These are phyloP conservation scores for Cornus controversa DNA, from an alignment of 148 eudicot genomes.

Conservation along the genomic window DNA sequence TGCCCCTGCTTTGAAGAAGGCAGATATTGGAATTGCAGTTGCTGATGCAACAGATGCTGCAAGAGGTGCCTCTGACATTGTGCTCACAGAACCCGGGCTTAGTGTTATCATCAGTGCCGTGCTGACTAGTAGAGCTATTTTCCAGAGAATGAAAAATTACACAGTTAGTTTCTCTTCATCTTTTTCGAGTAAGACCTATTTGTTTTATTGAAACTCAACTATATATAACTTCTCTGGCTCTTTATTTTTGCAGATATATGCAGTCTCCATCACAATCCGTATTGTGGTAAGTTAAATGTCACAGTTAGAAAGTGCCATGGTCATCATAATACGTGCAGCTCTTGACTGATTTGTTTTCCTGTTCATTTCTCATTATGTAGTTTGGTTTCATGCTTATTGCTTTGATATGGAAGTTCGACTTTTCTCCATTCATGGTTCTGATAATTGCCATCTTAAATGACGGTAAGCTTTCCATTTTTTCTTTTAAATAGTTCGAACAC, in stretches of 20 bases:
- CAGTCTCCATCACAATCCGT: slow-evolving; percentile 98
- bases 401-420: slow-evolving; percentile 91
- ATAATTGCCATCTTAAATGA: slow-evolving; percentile 96
- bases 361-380: slow-evolving; percentile 30
- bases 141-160: slow-evolving; percentile 98
- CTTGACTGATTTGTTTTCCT: neutral
- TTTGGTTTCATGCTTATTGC: slow-evolving; percentile 94
- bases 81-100: slow-evolving; percentile 93
- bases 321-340: neutral
- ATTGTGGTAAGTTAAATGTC: slow-evolving; percentile 72
- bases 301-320: neutral
- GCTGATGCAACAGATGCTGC: slow-evolving; percentile 99
- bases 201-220: neutral
- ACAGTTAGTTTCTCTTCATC: slow-evolving; percentile 41
- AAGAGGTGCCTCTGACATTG: slow-evolving; percentile 91
- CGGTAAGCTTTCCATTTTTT: slow-evolving; percentile 41
- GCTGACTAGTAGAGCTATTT: slow-evolving; percentile 93
- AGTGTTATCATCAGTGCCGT: slow-evolving; percentile 98
- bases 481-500: neutral
- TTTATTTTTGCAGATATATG: slow-evolving; percentile 68
- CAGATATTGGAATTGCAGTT: slow-evolving; percentile 96
- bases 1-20: slow-evolving; percentile 96
- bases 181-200: neutral
- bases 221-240: neutral
- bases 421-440: slow-evolving; percentile 99